A percentile compares a stretch with the other conserved stretches of the same genome.
Evolutionary conservation across 768 basidiomycete genomes (phyloP).

Genomic region (Hysterangium stoloniferum): DNA sequence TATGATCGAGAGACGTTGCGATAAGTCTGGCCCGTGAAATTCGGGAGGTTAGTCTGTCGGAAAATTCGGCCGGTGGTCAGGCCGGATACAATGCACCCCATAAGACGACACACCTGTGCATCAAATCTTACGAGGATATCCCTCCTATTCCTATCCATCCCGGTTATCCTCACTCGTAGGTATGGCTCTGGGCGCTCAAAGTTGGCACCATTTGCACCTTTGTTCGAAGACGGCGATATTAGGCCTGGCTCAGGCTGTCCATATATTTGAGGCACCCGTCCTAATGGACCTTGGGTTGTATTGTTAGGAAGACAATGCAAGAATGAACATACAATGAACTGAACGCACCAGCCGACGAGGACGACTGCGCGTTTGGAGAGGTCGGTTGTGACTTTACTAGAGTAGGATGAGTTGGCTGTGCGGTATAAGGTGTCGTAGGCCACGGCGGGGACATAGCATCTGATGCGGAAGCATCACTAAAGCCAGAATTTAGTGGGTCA

Average conservation of each 20-base stretch:
- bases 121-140: conserved; percentile 93
- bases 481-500: conserved; percentile 62
- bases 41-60: conserved; percentile 82
- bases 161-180: conserved; percentile 82
- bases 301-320: conserved; percentile 40
- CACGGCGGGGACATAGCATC: conserved; percentile 44
- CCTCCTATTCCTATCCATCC: conserved; percentile 88
- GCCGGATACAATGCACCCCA: conserved; percentile 2
- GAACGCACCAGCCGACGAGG: conserved; percentile 23
- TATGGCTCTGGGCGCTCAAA: conserved; percentile 79
- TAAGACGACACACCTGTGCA: conserved; percentile 62
- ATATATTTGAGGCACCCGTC: conserved; percentile 79
- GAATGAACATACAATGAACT: not conserved
- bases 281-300: conserved; percentile 48
- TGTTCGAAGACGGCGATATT: conserved; percentile 63
- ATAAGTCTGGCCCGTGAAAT: conserved; percentile 83
- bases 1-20: conserved; percentile 94
- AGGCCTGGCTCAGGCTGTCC: conserved; percentile 80
- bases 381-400: conserved; percentile 58
- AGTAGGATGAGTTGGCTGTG: conserved; percentile 64
- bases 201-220: conserved; percentile 57
- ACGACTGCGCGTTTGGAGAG: conserved; percentile 38
- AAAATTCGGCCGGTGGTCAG: not conserved
- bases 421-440: conserved; percentile 74
- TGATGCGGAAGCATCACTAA: conserved; percentile 42